Evolutionary conservation across 2,329 filamentous ascomycete species (phyloP), one percentile per base, ranked within the genome.

Genomic region (Alternaria gaisen): DNA sequence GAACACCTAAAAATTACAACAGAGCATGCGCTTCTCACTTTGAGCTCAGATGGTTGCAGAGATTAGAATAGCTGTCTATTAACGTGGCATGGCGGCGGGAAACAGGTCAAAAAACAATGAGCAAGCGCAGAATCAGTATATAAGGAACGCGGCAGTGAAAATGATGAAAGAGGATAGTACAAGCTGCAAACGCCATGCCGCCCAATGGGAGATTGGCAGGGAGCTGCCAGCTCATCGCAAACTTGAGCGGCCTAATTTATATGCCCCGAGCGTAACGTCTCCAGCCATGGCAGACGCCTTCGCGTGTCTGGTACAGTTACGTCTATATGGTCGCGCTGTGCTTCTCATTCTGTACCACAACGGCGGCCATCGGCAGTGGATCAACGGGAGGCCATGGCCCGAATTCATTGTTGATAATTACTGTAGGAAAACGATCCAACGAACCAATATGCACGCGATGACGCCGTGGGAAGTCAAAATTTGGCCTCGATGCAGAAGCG

Each of bases 81-180:
- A 75, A 74, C 76, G 77, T 78, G 73, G 77, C 75, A 77, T 73
- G 69, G 66, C 63, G 68, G 71, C 64, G 64, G 63, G 68, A 63
- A 69, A 76, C 68, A 69, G 71, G 66, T 68, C 69, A 58, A 71
- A 63, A 61, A 53, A 66, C 63, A 67, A 66, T 66, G 66, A 66
- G 70, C 71, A 76, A 69, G 75, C 74, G 73, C 67, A 69, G 69
- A 66, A 71, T 58, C 65, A 70, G 71, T 77, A 78, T 76, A 77
- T 76, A 77, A 70, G 57, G 69, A 60, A 64, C 63, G 66, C 66
- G 70, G 67, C 61, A 65, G 64, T 59, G 66, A 58, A 66, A 68
- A 66, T 67, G 58, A 64, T 67, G 53, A 63, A 66, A 64, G 71
- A 69, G 60, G 61, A 72, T 67, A 68, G 75, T 71, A 70, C 70